Evolutionary conservation across 371 early-diverging fungal species (phyloP), one percentile per base, ranked within the genome.

Genomic region (Sporodiniella umbellata): DNA sequence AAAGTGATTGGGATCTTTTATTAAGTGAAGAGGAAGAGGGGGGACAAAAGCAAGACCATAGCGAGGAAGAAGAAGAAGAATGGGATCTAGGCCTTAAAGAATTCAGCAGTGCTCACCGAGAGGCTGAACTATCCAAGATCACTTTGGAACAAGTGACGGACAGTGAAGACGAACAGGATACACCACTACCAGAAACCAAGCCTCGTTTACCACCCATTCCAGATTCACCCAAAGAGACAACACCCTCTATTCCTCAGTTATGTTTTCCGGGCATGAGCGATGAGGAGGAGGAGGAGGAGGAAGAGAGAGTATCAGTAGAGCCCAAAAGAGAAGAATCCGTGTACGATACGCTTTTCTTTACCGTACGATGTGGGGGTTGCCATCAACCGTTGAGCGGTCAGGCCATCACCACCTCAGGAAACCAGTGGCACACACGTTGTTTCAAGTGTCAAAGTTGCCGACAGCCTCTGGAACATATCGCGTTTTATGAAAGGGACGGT

Each of bases 391-490:
- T 82, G 28, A 58, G 69, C 12, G 85, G 83, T 0, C 72, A 66
- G 42, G 70, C 76, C 33, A 78, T 90, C 23, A 75, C 75, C 5
- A 89, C 89, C 2, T 71, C 84, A 51, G 83, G 78, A 8, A 77
- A 79, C 33, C 69, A 71, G 6, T 90, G 88, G 88, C 90, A 90
- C 48, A 65, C 84, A 12, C 78, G 75, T 11, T 86, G 87, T 55
- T 88, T 90, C 54, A 80, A 79, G 25, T 90, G 90, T 62, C 76
- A 64, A 26, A 65, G 85, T 5, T 90, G 90, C 49, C 66, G 73
- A 14, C 71, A 64, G 17, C 65, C 68, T 25, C 53, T 89, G 42
- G 84, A 80, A 25, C 78, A 84, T 42, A 72, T 81, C 37, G 80
- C 76, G 17, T 86, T 80, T 60, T 80, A 82, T 35, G 82, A 84